Base-by-base conservation (phyloP, 2,329 filamentous ascomycete species). In the Penicillium digitatum region DNA sequence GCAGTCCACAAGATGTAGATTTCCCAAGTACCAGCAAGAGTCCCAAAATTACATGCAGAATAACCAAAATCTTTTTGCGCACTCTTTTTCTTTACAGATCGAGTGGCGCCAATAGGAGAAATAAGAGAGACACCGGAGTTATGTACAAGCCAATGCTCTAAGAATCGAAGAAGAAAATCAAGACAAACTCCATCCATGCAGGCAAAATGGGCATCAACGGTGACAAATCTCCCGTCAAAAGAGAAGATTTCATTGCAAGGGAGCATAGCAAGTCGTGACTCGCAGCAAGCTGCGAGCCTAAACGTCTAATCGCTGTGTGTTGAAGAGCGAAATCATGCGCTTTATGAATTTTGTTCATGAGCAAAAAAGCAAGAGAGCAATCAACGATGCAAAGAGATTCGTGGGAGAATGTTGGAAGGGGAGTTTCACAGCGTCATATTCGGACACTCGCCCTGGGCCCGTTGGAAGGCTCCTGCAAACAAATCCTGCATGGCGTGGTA, bases 401-500 rank as follows among this genome's bases (percentile, higher is more conserved):
- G 37, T 45, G 37, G 16, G 16, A 29, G 47, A 39, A 50, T 42
- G 46, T 48, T 46, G 31, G 45, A 18, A 34, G 12, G 44, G 43
- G 34, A 37, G 27, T 22, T 44, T 66, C 59, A 70, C 11, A 62
- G 48, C 8, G 63, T 60, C 53, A 72, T 46, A 38, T 67, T 68
- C 11, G 70, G 72, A 38, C 74, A 76, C 59, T 76, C 72, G 20
- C 72, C 79, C 69, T 85, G 71, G 2, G 87, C 88, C 56, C 87
- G 82, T 62, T 79, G 75, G 73, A 93, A 93, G 11, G 89, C 89
- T 38, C 81, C 82, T 5, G 87, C 81, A 69, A 99, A 99, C 74
- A 99, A 94, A 53, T 91, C 84, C 73, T 96, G 89, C 93, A 99
- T 96, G 18, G 94, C 94, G 22, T 83, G 82, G 75, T 97, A 99